Base-by-base conservation (phyloP, 1,284 basidiomycete species). In the Fomes fomentarius region DNA sequence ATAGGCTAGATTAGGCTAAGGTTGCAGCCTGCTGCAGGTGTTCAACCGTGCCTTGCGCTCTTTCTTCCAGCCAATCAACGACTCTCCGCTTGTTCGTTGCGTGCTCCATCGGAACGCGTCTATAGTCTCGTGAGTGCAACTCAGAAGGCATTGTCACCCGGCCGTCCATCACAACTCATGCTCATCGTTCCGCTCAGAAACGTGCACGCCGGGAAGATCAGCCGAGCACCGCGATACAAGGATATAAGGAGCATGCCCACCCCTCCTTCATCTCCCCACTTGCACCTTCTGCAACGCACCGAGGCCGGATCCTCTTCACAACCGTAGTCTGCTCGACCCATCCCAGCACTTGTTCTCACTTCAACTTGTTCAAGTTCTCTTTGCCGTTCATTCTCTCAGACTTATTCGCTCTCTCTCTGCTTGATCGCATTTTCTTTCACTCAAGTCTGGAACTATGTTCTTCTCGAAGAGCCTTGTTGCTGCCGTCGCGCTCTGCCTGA, bases 381-480 rank as follows among this genome's bases (percentile, higher is more conserved):
- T 44, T 14, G 22, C 21, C 22, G 33, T 24, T 35, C 33, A 17
- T 44, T 28, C 21, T 30, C 33, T 31, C 15, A 43, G 17, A 43
- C 41, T 26, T 25, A 10, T 30, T 22, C 37, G 34, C 47, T 17
- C 34, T 49, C 47, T 28, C 50, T 55, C 31, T 26, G 17, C 38
- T 34, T 39, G 14, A 12, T 17, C 19, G 30, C 45, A 17, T 41
- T 38, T 35, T 33, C 26, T 39, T 38, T 24, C 11, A n/a, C 35
- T 38, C 17, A n/a, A 50, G 39, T 47, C 49, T 43, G 34, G 38
- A 31, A 50, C 33, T 38, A 57, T 62, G 60, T 52, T 52, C 37
- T 63, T 66, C 55, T 61, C 61, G 54, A 68, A 63, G 56, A 54
- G 53, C 54, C 52, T 57, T 47, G 22, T 56, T 44, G 54, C 58